Percentiles rank a stretch among this genome's conserved stretches.
Conservation (phyloP, 129 eudicot genomes). For the Rutidosis leptorrhynchoides region DNA sequence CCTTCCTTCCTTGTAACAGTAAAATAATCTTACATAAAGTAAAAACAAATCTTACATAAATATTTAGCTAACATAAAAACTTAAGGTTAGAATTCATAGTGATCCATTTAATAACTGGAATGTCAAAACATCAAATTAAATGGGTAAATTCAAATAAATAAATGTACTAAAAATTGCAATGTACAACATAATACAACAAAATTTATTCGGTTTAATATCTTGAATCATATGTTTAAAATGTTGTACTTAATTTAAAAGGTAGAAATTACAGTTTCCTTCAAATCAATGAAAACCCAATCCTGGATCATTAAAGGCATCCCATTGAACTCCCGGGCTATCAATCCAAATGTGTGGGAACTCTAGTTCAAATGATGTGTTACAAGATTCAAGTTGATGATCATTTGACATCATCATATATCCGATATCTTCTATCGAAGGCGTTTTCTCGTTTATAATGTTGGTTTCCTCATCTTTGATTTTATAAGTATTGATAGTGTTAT, state of each 20-base stretch:
- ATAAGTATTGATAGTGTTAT: slow-evolving; percentile 1
- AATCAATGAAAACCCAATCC: slow-evolving; percentile 27
- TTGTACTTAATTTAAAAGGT: slow-evolving; percentile 9
- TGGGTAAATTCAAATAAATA: neutral
- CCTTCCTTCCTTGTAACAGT: too few species aligned
- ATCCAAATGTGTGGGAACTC: slow-evolving; percentile 52
- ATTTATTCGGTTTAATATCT: neutral
- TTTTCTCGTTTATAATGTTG: slow-evolving; percentile 9
- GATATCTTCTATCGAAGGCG: slow-evolving; percentile 25
- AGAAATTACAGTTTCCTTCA: slow-evolving; percentile 7
- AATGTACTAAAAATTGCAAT: neutral
- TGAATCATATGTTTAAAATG: slow-evolving; percentile 12
- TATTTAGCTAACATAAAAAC: neutral
- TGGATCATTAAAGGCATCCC: slow-evolving; percentile 49
- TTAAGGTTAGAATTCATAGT: neutral
- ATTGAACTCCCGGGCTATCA: slow-evolving; percentile 45
- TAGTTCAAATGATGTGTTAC: slow-evolving; percentile 26
- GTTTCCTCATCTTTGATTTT: slow-evolving; percentile 23
- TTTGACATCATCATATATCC: slow-evolving; percentile 33
- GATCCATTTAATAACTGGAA: neutral
- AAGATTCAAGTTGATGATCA: slow-evolving; percentile 33
- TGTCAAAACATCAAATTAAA: neutral
- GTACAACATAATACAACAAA: neutral
- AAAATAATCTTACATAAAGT: too few species aligned
- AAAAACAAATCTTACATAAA: too few species aligned